Percentiles rank a stretch among this genome's conserved stretches.
Evolutionary conservation across 768 basidiomycete genomes (phyloP).

Genomic region (Thelephora aurantiotincta): DNA sequence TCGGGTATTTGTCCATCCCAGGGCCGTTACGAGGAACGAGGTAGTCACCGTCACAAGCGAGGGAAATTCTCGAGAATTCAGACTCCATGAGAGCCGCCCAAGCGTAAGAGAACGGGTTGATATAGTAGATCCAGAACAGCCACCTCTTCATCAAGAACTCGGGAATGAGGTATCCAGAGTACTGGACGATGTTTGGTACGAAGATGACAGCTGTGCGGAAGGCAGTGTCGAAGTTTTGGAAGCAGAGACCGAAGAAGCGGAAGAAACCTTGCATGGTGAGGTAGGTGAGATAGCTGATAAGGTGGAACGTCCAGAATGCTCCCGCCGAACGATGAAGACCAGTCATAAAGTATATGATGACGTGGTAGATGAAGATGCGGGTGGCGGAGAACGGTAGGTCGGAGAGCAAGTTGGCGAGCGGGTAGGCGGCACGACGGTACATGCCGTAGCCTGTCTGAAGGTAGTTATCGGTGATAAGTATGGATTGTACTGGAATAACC

Average conservation of each 20-base stretch:
- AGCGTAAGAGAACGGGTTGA: constrained; percentile 70
- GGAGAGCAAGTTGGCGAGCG: constrained; percentile 51
- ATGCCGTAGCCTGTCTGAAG: constrained; percentile 41
- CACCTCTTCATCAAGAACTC: constrained; percentile 61
- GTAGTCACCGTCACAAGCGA: constrained; percentile 51
- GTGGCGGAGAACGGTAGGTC: constrained; percentile 57
- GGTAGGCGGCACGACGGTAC: constrained; percentile 51
- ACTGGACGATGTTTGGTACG: constrained; percentile 64
- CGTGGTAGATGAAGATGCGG: constrained; percentile 44
- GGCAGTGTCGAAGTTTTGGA: constrained; percentile 36
- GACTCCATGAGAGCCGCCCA: constrained; percentile 72
- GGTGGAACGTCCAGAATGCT: constrained; percentile 43
- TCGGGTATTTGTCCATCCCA: constrained; percentile 48
- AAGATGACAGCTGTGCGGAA: constrained; percentile 50
- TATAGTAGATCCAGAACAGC: constrained; percentile 80
- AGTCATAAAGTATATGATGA: constrained; percentile 59
- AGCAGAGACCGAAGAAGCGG: constrained; percentile 51
- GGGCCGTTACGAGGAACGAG: constrained; percentile 52
- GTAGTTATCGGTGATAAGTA: not conserved
- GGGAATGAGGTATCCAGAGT: constrained; percentile 58
- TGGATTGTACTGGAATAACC: not conserved
- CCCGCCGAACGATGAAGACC: constrained; percentile 26
- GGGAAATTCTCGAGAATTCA: constrained; percentile 58
- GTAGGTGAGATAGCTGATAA: constrained; percentile 51
- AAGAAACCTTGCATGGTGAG: constrained; percentile 78